Evolutionary conservation across 192 early-diverging fungal genomes (phyloP).

Genomic region (Podila clonocystis): DNA sequence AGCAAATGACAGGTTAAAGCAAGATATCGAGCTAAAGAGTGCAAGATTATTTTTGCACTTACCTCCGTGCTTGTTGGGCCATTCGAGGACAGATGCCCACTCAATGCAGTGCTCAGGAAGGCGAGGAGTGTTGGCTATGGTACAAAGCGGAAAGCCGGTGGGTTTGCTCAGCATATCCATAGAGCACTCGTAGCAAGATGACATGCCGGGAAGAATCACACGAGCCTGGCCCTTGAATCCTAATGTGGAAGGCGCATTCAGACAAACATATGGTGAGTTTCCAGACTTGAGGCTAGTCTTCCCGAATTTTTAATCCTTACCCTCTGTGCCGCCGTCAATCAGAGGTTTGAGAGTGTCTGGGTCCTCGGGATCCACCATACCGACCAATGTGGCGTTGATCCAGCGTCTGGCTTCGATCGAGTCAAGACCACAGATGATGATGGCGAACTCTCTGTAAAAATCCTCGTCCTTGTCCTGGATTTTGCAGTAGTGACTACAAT

Average conservation of each 20-base stretch:
- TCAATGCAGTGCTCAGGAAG: slow-evolving; percentile 99
- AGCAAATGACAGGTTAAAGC: background rate
- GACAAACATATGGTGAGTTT: background rate
- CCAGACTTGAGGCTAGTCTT: background rate
- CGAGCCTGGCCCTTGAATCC: slow-evolving; percentile 95
- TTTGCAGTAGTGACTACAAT: slow-evolving; percentile 76
- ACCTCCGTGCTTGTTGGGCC: slow-evolving; percentile 85
- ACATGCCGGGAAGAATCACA: slow-evolving; percentile 87
- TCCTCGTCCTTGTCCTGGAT: slow-evolving; percentile 98
- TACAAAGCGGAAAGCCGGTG: slow-evolving; percentile 94
- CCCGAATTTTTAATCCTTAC: slow-evolving; percentile 23
- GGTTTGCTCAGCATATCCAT: slow-evolving; percentile 92
- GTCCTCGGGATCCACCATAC: slow-evolving; percentile 79
- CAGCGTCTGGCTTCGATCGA: slow-evolving; percentile 95
- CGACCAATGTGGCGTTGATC: slow-evolving; percentile 93
- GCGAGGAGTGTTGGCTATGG: slow-evolving; percentile 97
- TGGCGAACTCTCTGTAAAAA: slow-evolving; percentile 88
- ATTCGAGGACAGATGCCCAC: slow-evolving; percentile 94
- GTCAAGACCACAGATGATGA: slow-evolving; percentile 95
- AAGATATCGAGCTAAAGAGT: background rate
- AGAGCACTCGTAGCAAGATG: slow-evolving; percentile 96
- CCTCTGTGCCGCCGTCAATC: slow-evolving; percentile 97
- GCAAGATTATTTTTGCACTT: slow-evolving; percentile 15
- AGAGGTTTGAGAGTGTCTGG: slow-evolving; percentile 84
- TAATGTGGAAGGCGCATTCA: slow-evolving; percentile 22